Conservation (phyloP, 768 basidiomycete species). For the Naganishia friedmannii region DNA sequence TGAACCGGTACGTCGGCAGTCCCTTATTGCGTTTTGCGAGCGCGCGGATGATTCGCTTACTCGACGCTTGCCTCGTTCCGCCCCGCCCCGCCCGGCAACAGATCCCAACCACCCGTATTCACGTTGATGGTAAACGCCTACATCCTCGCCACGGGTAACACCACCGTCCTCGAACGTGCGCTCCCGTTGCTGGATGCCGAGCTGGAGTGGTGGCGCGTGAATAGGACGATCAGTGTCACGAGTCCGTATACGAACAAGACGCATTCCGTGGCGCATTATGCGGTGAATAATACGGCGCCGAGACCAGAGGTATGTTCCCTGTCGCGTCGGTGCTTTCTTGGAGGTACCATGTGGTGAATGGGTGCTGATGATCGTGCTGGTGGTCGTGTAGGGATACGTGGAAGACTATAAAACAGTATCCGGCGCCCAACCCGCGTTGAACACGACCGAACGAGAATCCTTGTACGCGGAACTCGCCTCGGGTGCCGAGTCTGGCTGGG, state of each 20-base stretch:
- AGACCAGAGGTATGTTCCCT: constrained; percentile 64
- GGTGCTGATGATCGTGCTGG: not conserved
- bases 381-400: constrained; percentile 45
- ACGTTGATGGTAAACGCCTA: constrained; percentile 91
- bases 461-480: constrained; percentile 85
- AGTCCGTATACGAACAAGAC: constrained; percentile 54
- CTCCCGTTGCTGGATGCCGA: constrained; percentile 83
- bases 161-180: constrained; percentile 69
- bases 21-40: not conserved
- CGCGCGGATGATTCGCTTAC: too few species aligned
- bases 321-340: not conserved
- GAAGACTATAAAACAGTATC: constrained; percentile 77
- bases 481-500: constrained; percentile 74
- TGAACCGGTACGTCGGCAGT: constrained; percentile 62
- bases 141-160: constrained; percentile 68
- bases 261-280: constrained; percentile 67
- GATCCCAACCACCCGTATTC: constrained; percentile 76
- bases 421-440: constrained; percentile 59
- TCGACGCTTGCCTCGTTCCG: not conserved
- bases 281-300: constrained; percentile 75
- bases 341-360: not conserved
- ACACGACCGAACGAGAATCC: constrained; percentile 60
- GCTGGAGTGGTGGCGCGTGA: constrained; percentile 74
- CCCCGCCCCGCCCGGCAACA: too few species aligned
- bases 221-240: constrained; percentile 59